Evolutionary conservation across 495 filamentous ascomycete species (phyloP), one percentile per base, ranked within the genome.

Genomic region (Penicillium bovifimosum): DNA sequence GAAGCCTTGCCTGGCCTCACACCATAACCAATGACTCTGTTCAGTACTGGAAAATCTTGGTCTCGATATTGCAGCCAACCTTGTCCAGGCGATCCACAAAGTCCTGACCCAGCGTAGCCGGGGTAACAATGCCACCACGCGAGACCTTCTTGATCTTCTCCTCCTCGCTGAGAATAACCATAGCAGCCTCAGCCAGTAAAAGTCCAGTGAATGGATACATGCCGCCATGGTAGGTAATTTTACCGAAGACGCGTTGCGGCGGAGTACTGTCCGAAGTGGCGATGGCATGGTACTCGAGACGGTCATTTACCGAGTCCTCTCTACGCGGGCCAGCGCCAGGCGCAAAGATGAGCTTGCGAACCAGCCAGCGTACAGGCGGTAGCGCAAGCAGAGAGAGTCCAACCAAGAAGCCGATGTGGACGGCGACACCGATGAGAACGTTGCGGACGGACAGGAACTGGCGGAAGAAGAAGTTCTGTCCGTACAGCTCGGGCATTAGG

Each of bases 71-170:
- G 52, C 88, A 81, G 1, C 87, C 87, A 11, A 73, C 78, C 42
- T 76, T 73, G 11, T 80, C 74, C 53, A 92, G 63, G 36, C 87
- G 78, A 60, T 93, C 84, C 50, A 93, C 76, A 60, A 81, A 91
- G 27, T 75, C 73, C 65, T 91, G 85, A 0, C 90, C 90, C 33
- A 96, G 68, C 34, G 81, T 87, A n/a, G 88, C 86, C n/a, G 90
- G 78, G 1, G 90, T 96, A 16, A 90, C 82, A 20, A 95, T 72
- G 9, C 88, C 88, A 20, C 88, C 85, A 0, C 77, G 72, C 1
- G 87, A 73, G 16, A 79, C 71, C 55, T 76, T 76, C 47, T 74
- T 79, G 9, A 78, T 65, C 18, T 77, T 76, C 29, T 81, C 61
- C 42, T 83, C 81, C 28, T 87, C 80, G 20, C 82, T 71, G 13